Evolutionary conservation across 2,329 filamentous ascomycete genomes (phyloP).

Genomic region (Apiospora saccharicola): DNA sequence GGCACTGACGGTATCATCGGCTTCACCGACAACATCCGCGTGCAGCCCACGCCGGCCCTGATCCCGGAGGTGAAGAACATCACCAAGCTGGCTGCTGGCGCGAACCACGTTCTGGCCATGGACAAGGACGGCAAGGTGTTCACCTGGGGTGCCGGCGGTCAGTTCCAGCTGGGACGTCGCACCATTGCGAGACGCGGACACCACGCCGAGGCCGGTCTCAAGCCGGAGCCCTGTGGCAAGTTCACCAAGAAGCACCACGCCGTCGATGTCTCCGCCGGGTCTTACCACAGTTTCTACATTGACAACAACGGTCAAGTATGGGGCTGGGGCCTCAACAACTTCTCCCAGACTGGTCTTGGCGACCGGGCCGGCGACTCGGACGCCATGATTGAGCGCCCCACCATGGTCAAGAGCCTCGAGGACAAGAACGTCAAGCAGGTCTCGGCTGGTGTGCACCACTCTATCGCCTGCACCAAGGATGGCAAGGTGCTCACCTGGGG

Average conservation of each 20-base stretch:
- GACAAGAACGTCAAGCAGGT: slow-evolving; percentile 72
- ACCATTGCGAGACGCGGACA: slow-evolving; percentile 48
- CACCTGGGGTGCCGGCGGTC: slow-evolving; percentile 84
- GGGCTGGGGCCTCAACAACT: slow-evolving; percentile 77
- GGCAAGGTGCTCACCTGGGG: slow-evolving; percentile 56
- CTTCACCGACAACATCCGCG: slow-evolving; percentile 61
- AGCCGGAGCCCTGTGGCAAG: slow-evolving; percentile 49
- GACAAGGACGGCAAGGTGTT: slow-evolving; percentile 73
- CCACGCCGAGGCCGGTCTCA: slow-evolving; percentile 38
- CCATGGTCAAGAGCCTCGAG: slow-evolving; percentile 69
- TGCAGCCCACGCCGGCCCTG: slow-evolving; percentile 54
- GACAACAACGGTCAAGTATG: slow-evolving; percentile 71
- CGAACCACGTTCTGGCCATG: slow-evolving; percentile 74
- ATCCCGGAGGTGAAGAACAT: slow-evolving; percentile 68
- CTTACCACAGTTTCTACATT: slow-evolving; percentile 77
- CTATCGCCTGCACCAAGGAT: slow-evolving; percentile 53
- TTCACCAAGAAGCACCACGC: slow-evolving; percentile 61
- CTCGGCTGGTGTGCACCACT: slow-evolving; percentile 75
- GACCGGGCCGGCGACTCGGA: slow-evolving; percentile 71
- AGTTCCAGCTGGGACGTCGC: slow-evolving; percentile 73
- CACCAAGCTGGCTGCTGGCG: slow-evolving; percentile 67
- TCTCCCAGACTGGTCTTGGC: slow-evolving; percentile 71
- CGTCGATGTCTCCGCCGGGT: slow-evolving; percentile 64
- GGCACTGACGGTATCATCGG: slow-evolving; percentile 67
- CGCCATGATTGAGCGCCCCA: slow-evolving; percentile 75